Evolutionary conservation across 768 basidiomycete genomes (phyloP), one percentile per base, ranked within the genome.

Genomic region (Boletus pseudopeckii): DNA sequence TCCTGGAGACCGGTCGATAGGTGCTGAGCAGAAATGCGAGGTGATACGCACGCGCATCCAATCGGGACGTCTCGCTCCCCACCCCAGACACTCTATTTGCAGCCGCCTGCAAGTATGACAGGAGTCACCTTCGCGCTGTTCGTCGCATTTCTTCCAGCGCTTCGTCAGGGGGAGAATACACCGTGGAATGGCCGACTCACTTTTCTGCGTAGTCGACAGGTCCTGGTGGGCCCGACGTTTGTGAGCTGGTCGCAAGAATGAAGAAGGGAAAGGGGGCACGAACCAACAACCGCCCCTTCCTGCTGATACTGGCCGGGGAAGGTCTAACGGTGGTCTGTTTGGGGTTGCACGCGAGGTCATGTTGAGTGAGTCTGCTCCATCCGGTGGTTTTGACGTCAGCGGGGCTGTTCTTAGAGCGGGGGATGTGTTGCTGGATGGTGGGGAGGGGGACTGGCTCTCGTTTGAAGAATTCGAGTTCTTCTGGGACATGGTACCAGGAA

Each of bases 21-120:
- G 54, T 30, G 57, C 24, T 43, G 28, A 41, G 47, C 18, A 41
- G 24, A 56, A 32, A 38, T 50, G 45, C 46, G 24, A 28, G 37
- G 39, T 26, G 46, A 44, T 32, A 76, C 81, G 62, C 59, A 92
- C 89, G 61, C 88, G 74, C 88, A 92, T 90, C 89, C 90, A 92
- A 52, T 91, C 90, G n/a, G 90, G 90, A 48, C 90, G 80, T 64
- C 81, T 86, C 8, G 84, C 75, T 4, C 90, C 90, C 90, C 90
- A 92, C 13, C 90, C 90, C 5, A 92, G 76, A 71, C 90, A 92
- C 48, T 86, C 78, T 63, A 92, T 89, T 45, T 84, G 85, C 36
- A 92, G 76, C 47, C 90, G 86, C 54, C 82, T 78, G 68, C 90
- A 92, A 1, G 90, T 92, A 61, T 81, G 78, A 72, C 90, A 92